phyloP scores from a whole-genome alignment of 2,329 filamentous ascomycete genomes.

The Trichophyton benhamiae region DNA sequence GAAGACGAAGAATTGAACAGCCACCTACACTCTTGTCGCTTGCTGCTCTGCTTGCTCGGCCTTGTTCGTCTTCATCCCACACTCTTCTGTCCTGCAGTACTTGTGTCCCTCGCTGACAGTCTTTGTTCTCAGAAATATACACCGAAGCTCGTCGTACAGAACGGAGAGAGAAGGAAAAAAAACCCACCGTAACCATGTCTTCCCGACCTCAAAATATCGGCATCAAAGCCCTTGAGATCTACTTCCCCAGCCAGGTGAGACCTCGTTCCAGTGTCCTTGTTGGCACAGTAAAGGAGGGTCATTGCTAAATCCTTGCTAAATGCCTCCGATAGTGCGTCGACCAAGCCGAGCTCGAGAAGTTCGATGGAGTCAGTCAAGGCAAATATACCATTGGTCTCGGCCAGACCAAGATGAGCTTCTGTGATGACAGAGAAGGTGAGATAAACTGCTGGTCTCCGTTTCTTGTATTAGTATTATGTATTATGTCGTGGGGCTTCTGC shows the following conservation, averaged over 20 bases:
- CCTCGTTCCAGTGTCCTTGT: neutral
- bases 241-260: slow-evolving; percentile 71
- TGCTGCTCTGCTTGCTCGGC: neutral
- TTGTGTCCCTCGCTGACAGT: neutral
- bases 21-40: neutral
- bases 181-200: slow-evolving; percentile 43
- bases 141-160: neutral
- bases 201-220: slow-evolving; percentile 73
- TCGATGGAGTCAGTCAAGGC: slow-evolving; percentile 67
- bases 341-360: slow-evolving; percentile 70
- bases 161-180: neutral
- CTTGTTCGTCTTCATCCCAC: neutral
- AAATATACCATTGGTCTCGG: slow-evolving; percentile 88
- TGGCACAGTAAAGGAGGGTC: slow-evolving; percentile 4
- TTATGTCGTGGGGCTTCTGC: neutral
- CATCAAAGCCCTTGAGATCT: slow-evolving; percentile 87
- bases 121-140: neutral
- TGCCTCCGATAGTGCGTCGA: slow-evolving; percentile 56
- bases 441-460: neutral
- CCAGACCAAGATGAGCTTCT: slow-evolving; percentile 87
- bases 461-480: neutral
- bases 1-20: neutral
- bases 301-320: slow-evolving; percentile 5
- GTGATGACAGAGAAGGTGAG: slow-evolving; percentile 75
- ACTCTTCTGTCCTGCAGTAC: neutral